Base-by-base conservation (phyloP, 495 filamentous ascomycete genomes). In the Aspergillus incahuasiensis region DNA sequence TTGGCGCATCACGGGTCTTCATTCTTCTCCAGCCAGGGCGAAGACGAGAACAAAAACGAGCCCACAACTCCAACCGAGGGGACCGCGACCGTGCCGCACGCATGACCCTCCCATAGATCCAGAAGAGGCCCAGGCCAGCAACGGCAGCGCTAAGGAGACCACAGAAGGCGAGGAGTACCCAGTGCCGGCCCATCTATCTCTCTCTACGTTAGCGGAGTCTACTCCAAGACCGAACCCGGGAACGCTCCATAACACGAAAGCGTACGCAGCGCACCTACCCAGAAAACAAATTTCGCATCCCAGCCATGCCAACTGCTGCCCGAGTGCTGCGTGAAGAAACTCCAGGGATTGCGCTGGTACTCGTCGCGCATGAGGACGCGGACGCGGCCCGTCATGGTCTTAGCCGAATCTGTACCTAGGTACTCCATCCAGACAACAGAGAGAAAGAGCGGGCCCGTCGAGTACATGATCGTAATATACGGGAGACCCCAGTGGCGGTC, bases 391-490 rank as follows among this genome's bases (percentile, higher is more conserved):
- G 63, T 59, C 40, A 78, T 74, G 41, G 54, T 64, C 0, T n/a
- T n/a, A n/a, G 69, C 70, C 32, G 59, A 63, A 5, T 69, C 68
- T 25, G n/a, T n/a, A n/a, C 59, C 64, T 72, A 85, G 83, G 58
- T 90, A 91, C 62, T 89, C 77, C 65, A 88, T 85, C 91, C 90
- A 95, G 52, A 95, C 81, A 24, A 92, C 84, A 39, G 84, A 89
- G 53, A 91, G 74, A 72, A 92, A 95, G 55, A 94, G 76, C 18
- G 91, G 91, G 9, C 91, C 91, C 9, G 89, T 94, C 18, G 82
- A 82, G 61, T 87, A 92, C 87, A 92, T 95, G 59, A 96, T 86
- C 16, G 89, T 92, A 56, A 92, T 86, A 67, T 94, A 96, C 0
- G 91, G 89, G 38, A 94, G 76, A 30, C 82, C 68, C 87, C 88